Base-by-base conservation (phyloP, 2,329 filamentous ascomycete species). In the Penicillium hesseltinei region DNA sequence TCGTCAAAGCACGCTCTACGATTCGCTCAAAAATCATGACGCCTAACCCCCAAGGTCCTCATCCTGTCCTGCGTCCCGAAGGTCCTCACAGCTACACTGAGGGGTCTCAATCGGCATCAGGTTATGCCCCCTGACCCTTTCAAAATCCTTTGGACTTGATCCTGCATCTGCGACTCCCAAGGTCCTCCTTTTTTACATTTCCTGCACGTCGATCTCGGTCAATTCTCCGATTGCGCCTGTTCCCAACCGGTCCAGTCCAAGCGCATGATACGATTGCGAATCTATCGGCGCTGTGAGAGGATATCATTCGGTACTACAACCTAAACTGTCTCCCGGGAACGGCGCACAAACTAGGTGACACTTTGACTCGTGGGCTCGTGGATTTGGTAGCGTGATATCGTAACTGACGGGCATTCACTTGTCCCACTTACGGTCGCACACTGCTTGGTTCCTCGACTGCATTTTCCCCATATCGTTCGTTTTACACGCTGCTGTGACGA, bases 11-110 rank as follows among this genome's bases (percentile, higher is more conserved):
- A 40, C 23, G 38, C 25, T 33, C 25, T 50, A 25, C 54, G 33
- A 65, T 66, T 65, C 58, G 61, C 44, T 54, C 36, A 47, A 49
- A 49, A 49, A 57, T 49, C 40, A 64, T 68, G 60, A 65, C 62
- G 64, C 57, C 54, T 65, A 56, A 63, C 66, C 68, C 67, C 63
- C 71, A 74, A 73, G 71, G 71, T 73, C 69, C 70, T 61, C 67
- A 62, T 57, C 53, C 49, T 45, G 36, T 33, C 43, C 43, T 31
- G 29, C 54, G 54, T 57, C 57, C 60, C 54, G 38, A 63, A 59
- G 57, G 62, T 67, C 55, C 57, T 56, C 56, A 63, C 58, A 21
- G 42, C 36, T 42, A 38, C 47, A 48, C 27, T 42, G 40, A 49
- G 51, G 19, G 46, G 54, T 47, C 51, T 45, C 38, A 42, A 46